phyloP scores from a whole-genome alignment of 768 basidiomycete genomes.

The Tylopilus intermedius region DNA sequence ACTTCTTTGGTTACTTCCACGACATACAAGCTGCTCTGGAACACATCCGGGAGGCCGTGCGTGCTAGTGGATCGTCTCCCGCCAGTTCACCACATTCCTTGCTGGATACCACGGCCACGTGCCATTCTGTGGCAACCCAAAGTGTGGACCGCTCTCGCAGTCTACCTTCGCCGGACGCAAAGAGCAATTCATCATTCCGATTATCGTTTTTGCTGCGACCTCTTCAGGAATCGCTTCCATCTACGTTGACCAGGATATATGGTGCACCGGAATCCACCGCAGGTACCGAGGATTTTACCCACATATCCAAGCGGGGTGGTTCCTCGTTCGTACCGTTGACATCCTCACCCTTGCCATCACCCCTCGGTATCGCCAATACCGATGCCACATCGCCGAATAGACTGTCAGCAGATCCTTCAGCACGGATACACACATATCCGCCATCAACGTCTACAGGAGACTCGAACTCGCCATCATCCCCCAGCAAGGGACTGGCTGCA shows the following conservation, averaged over 20 bases:
- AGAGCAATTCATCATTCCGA: conserved; percentile 48
- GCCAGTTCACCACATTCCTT: conserved; percentile 29
- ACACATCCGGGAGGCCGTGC: conserved; percentile 75
- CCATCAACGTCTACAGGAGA: conserved; percentile 58
- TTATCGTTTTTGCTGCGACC: conserved; percentile 64
- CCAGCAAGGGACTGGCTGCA: conserved; percentile 41
- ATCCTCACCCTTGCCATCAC: conserved; percentile 31
- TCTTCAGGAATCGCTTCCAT: conserved; percentile 52
- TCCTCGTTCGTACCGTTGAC: conserved; percentile 60
- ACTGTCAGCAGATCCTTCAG: conserved; percentile 24
- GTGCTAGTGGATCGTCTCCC: conserved; percentile 41
- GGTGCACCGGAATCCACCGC: conserved; percentile 31
- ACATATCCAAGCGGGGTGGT: conserved; percentile 54
- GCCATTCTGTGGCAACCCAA: conserved; percentile 25
- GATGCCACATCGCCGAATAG: conserved; percentile 6
- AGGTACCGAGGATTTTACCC: conserved; percentile 63
- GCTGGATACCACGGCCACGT: conserved; percentile 56
- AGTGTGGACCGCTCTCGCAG: conserved; percentile 39
- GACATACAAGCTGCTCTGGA: conserved; percentile 72
- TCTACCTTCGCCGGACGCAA: conserved; percentile 32
- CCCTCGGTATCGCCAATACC: conserved; percentile 11
- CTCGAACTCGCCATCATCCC: conserved; percentile 31
- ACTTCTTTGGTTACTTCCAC: conserved; percentile 94
- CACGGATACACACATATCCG: conserved; percentile 72
- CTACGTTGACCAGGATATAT: conserved; percentile 32